These are phyloP conservation scores for Aspergillus aculeatus DNA, from an alignment of 2,329 filamentous ascomycete species.

Conservation along the genomic window DNA sequence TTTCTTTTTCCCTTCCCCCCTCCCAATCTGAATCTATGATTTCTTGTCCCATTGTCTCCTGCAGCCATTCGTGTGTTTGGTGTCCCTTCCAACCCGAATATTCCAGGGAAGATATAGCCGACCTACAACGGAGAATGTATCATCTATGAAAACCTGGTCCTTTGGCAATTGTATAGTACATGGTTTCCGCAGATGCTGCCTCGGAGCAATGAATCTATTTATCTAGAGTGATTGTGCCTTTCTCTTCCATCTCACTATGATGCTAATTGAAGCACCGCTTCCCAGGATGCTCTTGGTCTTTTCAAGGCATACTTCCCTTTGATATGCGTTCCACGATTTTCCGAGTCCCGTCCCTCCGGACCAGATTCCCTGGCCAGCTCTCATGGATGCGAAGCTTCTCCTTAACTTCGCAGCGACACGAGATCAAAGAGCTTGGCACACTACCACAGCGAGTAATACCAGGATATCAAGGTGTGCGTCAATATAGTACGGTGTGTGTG, in stretches of 20 bases:
- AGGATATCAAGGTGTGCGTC: conserved; percentile 59
- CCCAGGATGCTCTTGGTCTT: neutral
- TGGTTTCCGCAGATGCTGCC: neutral
- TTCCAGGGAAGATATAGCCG: too few relatives aligned
- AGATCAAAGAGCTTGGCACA: conserved; percentile 47
- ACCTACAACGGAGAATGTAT: neutral
- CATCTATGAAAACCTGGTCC: neutral
- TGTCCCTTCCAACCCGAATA: too few relatives aligned
- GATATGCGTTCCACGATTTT: conserved; percentile 22
- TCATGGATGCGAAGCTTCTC: conserved; percentile 41
- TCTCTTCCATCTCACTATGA: neutral
- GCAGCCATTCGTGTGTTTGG: too few relatives aligned
- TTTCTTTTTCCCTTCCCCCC: neutral
- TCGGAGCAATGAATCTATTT: neutral
- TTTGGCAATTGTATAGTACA: neutral
- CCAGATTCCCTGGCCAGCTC: conserved; percentile 12
- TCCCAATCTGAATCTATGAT: too few relatives aligned
- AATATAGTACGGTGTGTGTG: conserved; percentile 5
- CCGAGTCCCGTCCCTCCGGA: conserved; percentile 12
- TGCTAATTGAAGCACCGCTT: neutral
- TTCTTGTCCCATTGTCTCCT: too few relatives aligned
- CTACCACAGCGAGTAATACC: conserved; percentile 57
- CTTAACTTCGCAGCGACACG: conserved; percentile 36
- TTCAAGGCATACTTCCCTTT: too few relatives aligned
- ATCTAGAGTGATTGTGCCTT: neutral